Evolutionary conservation across 768 basidiomycete genomes (phyloP).

Genomic region (Asterophora lycoperdoides): DNA sequence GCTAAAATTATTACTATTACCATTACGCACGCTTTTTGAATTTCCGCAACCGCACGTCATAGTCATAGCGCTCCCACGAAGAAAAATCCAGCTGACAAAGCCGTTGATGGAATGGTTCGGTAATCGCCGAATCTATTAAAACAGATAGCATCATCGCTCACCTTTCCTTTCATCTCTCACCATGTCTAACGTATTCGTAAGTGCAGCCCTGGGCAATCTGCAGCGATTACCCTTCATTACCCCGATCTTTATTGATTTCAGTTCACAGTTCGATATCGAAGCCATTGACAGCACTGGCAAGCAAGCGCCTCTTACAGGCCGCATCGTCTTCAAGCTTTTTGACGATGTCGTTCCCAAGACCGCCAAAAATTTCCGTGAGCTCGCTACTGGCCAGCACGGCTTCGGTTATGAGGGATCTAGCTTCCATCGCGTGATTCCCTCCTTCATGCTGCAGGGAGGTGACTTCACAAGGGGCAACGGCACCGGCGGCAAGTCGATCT

Average conservation of each 20-base stretch:
- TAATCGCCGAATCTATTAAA: conserved; percentile 15
- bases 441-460: conserved; percentile 89
- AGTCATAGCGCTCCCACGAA: neutral
- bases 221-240: neutral
- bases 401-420: conserved; percentile 63
- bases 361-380: conserved; percentile 82
- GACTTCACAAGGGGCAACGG: conserved; percentile 73
- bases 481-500: conserved; percentile 80
- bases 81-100: neutral
- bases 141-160: conserved; percentile 14
- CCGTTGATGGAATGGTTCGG: conserved; percentile 11
- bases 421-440: conserved; percentile 83
- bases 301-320: conserved; percentile 38
- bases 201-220: conserved; percentile 11
- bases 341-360: conserved; percentile 77
- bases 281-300: conserved; percentile 40
- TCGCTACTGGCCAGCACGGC: conserved; percentile 71
- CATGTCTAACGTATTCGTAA: conserved; percentile 39
- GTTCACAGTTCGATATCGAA: conserved; percentile 65
- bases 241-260: conserved; percentile 4
- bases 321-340: conserved; percentile 81
- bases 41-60: too few species aligned
- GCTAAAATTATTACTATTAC: too few species aligned
- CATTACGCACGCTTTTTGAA: too few species aligned
- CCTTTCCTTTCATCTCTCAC: conserved; percentile 15